Percentiles rank a stretch among this genome's conserved stretches.
phyloP scores from a whole-genome alignment of 441 rosid genomes.

The Eutrema salsugineum region DNA sequence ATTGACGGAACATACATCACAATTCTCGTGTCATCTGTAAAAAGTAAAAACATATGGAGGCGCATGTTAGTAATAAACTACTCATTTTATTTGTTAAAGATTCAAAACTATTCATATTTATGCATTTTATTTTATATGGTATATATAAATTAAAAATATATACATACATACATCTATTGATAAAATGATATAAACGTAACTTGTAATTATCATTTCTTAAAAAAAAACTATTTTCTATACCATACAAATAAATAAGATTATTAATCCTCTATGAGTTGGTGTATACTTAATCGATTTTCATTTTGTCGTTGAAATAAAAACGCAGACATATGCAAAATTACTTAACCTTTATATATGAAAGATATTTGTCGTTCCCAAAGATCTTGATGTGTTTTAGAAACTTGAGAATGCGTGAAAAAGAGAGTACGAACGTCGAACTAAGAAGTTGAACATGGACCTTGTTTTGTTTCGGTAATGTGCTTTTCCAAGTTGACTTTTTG shows the following conservation, averaged over 20 bases:
- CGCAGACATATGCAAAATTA: not conserved
- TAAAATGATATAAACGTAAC: not conserved
- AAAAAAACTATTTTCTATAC: not conserved
- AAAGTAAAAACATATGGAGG: not conserved
- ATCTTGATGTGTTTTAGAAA: conserved; percentile 1
- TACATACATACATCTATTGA: not conserved
- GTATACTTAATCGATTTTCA: not conserved
- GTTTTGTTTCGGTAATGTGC: conserved; percentile 20
- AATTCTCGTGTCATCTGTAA: not conserved
- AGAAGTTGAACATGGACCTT: conserved; percentile 14
- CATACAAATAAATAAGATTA: not conserved
- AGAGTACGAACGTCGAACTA: not conserved
- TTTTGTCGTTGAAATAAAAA: not conserved
- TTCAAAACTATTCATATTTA: too few relatives aligned
- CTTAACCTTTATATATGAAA: not conserved
- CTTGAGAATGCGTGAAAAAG: conserved; percentile 7
- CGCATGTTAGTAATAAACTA: not conserved
- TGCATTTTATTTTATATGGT: not conserved
- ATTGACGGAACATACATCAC: not conserved
- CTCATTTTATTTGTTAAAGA: too few relatives aligned
- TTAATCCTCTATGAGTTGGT: not conserved
- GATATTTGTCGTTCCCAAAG: not conserved
- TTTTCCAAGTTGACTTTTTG: conserved; percentile 14
- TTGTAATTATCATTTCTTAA: not conserved
- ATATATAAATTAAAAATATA: too few relatives aligned